Base-by-base conservation (phyloP, 495 filamentous ascomycete genomes). In the Sabuloglossum arenarium region DNA sequence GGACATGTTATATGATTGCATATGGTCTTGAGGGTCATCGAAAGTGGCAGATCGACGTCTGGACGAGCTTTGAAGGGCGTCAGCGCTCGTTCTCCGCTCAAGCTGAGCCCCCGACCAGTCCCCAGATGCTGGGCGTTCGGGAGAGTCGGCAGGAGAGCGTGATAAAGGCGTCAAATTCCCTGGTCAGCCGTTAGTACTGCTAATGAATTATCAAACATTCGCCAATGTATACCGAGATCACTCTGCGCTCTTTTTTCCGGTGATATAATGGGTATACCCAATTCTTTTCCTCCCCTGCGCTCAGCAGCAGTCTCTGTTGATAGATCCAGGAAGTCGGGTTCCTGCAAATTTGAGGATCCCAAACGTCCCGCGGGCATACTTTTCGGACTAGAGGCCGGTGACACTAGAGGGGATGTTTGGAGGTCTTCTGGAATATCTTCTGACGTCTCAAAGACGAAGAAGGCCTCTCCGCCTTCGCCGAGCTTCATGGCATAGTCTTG, bases 401-500 rank as follows among this genome's bases (percentile, higher is more conserved):
- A 94, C 37, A 94, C 84, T 45, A 95, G 70, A 27, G 91, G 93
- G 12, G 89, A 96, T 8, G 91, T 99, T 68, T 96, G 93, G 63
- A 96, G 67, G 50, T 82, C 86, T 61, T 80, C 82, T 23, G 91
- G 91, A 54, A 99, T 89, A 55, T 78, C 80, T 60, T 88, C 84
- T 21, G 79, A 83, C 4, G 91, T 97, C 69, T 95, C 89, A 64
- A 99, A 97, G 37, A 99, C 85, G 65, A 99, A 99, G 67, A 99
- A 97, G 5, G 91, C 91, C 69, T 99, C 93, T 32, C 91, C 91
- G 8, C 85, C 93, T 66, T 99, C 91, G 24, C 91, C 91, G 14
- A 99, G 76, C 68, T 99, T 99, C 91, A 99, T 97, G 19, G 91
- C 77, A 74, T 93, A 94, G 57, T 91, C 75, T 65, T 94, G 88